phyloP scores from a whole-genome alignment of 441 rosid species.

The Euphorbia schlechtendalii region DNA sequence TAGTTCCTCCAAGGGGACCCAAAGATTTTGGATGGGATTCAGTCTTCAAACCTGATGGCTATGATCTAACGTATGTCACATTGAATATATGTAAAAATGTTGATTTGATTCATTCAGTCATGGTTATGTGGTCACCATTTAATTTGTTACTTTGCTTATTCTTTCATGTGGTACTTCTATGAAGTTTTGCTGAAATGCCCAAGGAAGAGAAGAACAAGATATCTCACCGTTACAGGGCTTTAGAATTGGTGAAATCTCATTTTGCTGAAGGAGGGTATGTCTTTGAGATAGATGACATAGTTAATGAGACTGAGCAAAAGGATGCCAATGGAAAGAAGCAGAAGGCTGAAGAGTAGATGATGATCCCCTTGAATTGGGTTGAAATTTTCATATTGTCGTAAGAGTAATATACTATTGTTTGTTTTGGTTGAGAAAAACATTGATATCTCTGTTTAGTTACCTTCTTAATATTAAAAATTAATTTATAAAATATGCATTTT shows the following conservation, averaged over 20 bases:
- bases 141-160: neutral
- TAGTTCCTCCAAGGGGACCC: constrained; percentile 84
- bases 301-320: neutral
- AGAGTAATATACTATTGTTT: neutral
- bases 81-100: no score
- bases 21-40: constrained; percentile 97
- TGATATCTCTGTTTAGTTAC: neutral
- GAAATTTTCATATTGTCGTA: neutral
- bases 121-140: neutral
- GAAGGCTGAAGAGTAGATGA: constrained; percentile 5
- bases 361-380: no score
- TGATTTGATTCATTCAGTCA: neutral
- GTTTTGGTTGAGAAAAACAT: neutral
- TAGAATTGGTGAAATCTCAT: constrained; percentile 60
- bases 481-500: no score
- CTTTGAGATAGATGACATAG: constrained; percentile 32
- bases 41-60: constrained; percentile 85
- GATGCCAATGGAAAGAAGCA: neutral
- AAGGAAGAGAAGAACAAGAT: constrained; percentile 94
- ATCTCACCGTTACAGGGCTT: constrained; percentile 82
- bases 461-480: no score
- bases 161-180: constrained; percentile 8
- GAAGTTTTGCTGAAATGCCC: constrained; percentile 84
- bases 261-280: constrained; percentile 65
- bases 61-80: constrained; percentile 56